phyloP scores from a whole-genome alignment of 495 filamentous ascomycete genomes.

The Ramalina peruviana region DNA sequence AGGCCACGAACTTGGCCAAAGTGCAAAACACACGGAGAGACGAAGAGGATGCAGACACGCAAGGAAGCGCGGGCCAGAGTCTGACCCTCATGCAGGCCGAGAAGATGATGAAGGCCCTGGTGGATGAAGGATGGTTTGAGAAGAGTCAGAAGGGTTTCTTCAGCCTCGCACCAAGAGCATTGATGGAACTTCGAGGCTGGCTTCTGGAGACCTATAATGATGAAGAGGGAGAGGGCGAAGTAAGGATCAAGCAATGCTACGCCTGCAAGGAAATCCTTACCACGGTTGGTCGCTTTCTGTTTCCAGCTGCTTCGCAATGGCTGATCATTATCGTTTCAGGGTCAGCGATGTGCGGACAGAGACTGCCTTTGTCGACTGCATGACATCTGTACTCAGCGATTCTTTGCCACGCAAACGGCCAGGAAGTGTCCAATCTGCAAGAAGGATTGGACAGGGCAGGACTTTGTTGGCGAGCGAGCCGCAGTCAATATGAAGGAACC shows the following conservation, averaged over 20 bases:
- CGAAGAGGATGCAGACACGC: constrained; percentile 22
- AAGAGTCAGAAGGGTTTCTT: constrained; percentile 55
- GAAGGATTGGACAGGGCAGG: constrained; percentile 54
- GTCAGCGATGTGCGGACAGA: constrained; percentile 61
- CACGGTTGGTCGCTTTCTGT: constrained; percentile 31
- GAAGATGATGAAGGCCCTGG: constrained; percentile 49
- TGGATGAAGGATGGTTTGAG: constrained; percentile 77
- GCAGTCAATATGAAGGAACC: constrained; percentile 24
- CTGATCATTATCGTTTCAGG: constrained; percentile 26
- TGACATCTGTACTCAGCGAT: constrained; percentile 57
- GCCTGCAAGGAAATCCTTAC: constrained; percentile 88
- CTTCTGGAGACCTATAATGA: constrained; percentile 78
- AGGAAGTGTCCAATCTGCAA: constrained; percentile 64
- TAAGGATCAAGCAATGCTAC: constrained; percentile 73
- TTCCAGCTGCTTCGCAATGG: background rate
- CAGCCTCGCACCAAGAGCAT: constrained; percentile 54
- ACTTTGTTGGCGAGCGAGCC: constrained; percentile 73
- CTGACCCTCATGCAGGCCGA: constrained; percentile 69
- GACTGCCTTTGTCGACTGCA: constrained; percentile 62
- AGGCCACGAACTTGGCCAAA: constrained; percentile 54
- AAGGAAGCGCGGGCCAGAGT: constrained; percentile 34
- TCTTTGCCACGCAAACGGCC: constrained; percentile 50
- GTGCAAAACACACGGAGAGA: constrained; percentile 27
- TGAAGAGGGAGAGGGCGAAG: constrained; percentile 27
- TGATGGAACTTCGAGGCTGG: constrained; percentile 78